Evolutionary conservation across 495 filamentous ascomycete species (phyloP).

Genomic region (Parathielavia hyrcaniae): DNA sequence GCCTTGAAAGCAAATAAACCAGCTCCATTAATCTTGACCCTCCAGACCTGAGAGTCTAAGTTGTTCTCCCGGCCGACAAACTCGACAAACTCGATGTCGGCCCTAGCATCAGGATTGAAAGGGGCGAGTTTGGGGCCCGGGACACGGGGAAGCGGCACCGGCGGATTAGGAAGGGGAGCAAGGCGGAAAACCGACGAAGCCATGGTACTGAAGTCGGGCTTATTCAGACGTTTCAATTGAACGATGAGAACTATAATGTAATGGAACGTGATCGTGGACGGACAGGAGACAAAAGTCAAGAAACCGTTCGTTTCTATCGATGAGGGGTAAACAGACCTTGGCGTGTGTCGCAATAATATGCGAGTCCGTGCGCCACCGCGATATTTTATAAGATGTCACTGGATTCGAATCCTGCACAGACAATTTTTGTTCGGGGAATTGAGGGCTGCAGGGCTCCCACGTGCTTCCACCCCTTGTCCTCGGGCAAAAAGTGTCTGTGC

Average conservation of each 20-base stretch:
- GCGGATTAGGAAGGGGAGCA: neutral
- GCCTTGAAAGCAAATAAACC: constrained; percentile 8
- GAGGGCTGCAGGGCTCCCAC: too few relatives aligned
- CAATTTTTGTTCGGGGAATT: too few relatives aligned
- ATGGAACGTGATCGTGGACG: neutral
- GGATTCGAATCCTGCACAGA: too few relatives aligned
- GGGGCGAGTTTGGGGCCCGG: constrained; percentile 17
- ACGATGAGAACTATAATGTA: neutral
- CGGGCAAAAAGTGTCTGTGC: too few relatives aligned
- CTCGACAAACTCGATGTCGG: constrained; percentile 12
- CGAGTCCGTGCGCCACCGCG: too few relatives aligned
- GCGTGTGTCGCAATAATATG: too few relatives aligned
- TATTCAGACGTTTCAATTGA: neutral
- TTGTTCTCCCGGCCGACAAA: constrained; percentile 3
- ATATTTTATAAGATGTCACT: too few relatives aligned
- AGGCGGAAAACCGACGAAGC: constrained; percentile 6
- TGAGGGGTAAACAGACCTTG: neutral
- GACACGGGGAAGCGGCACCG: constrained; percentile 7
- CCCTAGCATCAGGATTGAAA: constrained; percentile 4
- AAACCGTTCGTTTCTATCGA: neutral
- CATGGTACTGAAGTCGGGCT: neutral
- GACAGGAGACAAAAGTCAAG: neutral
- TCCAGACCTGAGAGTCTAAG: constrained; percentile 8
- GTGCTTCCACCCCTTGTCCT: too few relatives aligned
- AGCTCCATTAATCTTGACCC: constrained; percentile 8